A percentile compares a stretch with the other conserved stretches of the same genome.
These are phyloP conservation scores for Stemphylium beticola DNA, from an alignment of 2,329 filamentous ascomycete genomes.

Conservation along the genomic window DNA sequence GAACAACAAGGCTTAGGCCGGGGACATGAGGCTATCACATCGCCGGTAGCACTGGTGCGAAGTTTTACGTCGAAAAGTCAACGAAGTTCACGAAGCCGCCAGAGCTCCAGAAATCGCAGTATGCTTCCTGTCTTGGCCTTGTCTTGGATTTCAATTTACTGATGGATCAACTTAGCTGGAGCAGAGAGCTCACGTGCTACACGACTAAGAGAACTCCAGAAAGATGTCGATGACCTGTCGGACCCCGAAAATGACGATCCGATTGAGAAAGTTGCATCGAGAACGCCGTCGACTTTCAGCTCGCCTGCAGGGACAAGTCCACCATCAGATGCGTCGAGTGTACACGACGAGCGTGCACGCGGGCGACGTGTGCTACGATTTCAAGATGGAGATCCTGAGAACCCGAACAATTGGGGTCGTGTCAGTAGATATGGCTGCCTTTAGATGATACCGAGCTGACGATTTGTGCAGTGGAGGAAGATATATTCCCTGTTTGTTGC, in stretches of 20 bases:
- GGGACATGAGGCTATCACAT: slow-evolving; percentile 30
- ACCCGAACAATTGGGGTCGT: slow-evolving; percentile 53
- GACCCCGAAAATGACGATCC: slow-evolving; percentile 37
- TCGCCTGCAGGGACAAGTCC: slow-evolving; percentile 17
- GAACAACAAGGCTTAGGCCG: slow-evolving; percentile 39
- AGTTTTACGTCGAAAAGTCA: slow-evolving; percentile 35
- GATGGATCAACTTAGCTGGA: slow-evolving; percentile 15
- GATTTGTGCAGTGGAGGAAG: slow-evolving; percentile 59
- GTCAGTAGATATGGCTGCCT: slow-evolving; percentile 17
- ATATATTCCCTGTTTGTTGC: slow-evolving; percentile 60
- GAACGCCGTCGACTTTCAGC: slow-evolving; percentile 12
- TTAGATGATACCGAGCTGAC: neutral
- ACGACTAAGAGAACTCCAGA: slow-evolving; percentile 25
- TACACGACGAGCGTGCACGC: slow-evolving; percentile 1
- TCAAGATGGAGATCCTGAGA: slow-evolving; percentile 47
- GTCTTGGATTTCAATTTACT: neutral
- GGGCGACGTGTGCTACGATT: slow-evolving; percentile 47
- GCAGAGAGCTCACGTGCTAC: slow-evolving; percentile 25
- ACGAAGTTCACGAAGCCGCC: slow-evolving; percentile 17
- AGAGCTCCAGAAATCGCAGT: slow-evolving; percentile 23
- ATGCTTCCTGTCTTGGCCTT: slow-evolving; percentile 1
- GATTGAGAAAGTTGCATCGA: slow-evolving; percentile 28
- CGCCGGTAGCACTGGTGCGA: slow-evolving; percentile 36
- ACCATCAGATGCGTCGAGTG: slow-evolving; percentile 10
- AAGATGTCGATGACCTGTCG: slow-evolving; percentile 30